Evolutionary conservation across 352 stramenopile species (phyloP).

Genomic region (Pythium utonaiense): DNA sequence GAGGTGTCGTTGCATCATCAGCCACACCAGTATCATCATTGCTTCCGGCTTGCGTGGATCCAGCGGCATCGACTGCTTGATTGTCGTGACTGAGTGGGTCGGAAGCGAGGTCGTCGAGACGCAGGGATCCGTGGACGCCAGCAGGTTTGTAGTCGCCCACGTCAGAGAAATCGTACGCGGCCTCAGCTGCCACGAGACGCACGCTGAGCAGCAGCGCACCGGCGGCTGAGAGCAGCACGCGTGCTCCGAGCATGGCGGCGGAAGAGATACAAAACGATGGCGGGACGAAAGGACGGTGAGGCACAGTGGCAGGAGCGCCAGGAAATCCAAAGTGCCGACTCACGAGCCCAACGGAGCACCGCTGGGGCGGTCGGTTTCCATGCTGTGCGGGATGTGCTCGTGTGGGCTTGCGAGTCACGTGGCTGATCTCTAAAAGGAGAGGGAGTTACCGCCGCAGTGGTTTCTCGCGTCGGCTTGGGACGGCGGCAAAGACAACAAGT

Average conservation of each 20-base stretch:
- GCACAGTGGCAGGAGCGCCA: background rate
- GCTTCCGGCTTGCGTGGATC: background rate
- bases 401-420: background rate
- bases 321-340: background rate
- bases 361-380: background rate
- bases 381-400: background rate
- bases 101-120: background rate
- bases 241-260: conserved; percentile 6
- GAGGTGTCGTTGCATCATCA: background rate
- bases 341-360: background rate
- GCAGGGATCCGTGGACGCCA: background rate
- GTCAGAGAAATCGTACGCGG: background rate
- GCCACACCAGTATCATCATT: background rate
- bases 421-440: background rate
- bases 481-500: background rate
- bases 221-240: conserved; percentile 15
- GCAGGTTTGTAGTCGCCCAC: background rate
- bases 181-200: background rate
- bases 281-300: background rate
- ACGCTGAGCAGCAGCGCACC: conserved; percentile 12
- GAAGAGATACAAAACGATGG: background rate
- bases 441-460: background rate
- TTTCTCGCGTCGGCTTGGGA: background rate
- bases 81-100: background rate
- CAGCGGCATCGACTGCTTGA: background rate